These are phyloP conservation scores for Sporothrix brunneoviolacea DNA, from an alignment of 2,329 filamentous ascomycete species.

Conservation along the genomic window DNA sequence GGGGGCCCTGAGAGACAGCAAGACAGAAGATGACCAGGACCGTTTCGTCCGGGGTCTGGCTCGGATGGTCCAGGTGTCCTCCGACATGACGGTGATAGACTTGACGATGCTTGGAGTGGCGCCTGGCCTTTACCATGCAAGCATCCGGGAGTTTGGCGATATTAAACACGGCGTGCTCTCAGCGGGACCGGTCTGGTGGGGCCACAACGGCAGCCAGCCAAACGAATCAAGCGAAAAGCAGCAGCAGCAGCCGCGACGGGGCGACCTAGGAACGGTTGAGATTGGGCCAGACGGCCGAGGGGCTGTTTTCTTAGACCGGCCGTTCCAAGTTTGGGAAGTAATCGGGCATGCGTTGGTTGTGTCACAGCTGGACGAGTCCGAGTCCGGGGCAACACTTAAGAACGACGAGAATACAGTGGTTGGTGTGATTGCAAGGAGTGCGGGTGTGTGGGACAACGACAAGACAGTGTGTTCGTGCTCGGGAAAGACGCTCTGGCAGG, in stretches of 20 bases:
- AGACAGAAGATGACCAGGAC: slow-evolving; percentile 22
- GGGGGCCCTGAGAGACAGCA: slow-evolving; percentile 11
- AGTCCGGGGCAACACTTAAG: slow-evolving; percentile 46
- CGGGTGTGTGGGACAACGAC: slow-evolving; percentile 98
- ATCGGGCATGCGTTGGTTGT: slow-evolving; percentile 91
- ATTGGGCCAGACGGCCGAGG: slow-evolving; percentile 72
- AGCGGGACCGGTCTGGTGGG: slow-evolving; percentile 76
- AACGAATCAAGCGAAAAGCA: slow-evolving; percentile 27
- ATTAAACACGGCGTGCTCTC: slow-evolving; percentile 77
- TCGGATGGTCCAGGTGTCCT: slow-evolving; percentile 85
- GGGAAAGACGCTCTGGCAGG: slow-evolving; percentile 97
- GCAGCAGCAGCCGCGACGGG: slow-evolving; percentile 43
- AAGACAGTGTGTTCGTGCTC: slow-evolving; percentile 98
- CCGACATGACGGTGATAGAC: slow-evolving; percentile 75
- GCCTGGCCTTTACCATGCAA: slow-evolving; percentile 76
- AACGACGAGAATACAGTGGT: slow-evolving; percentile 84
- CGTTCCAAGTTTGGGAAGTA: slow-evolving; percentile 89
- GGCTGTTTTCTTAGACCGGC: slow-evolving; percentile 71
- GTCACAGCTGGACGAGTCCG: slow-evolving; percentile 54
- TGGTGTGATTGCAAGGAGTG: slow-evolving; percentile 89
- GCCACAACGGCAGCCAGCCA: slow-evolving; percentile 13
- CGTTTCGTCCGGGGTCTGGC: slow-evolving; percentile 74
- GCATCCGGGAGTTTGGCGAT: slow-evolving; percentile 78
- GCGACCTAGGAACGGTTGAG: slow-evolving; percentile 66
- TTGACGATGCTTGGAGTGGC: slow-evolving; percentile 76